Percentiles rank a stretch among this genome's conserved stretches.
These are phyloP conservation scores for Xerocomus amazonicus DNA, from an alignment of 1,284 basidiomycete genomes.

Conservation along the genomic window DNA sequence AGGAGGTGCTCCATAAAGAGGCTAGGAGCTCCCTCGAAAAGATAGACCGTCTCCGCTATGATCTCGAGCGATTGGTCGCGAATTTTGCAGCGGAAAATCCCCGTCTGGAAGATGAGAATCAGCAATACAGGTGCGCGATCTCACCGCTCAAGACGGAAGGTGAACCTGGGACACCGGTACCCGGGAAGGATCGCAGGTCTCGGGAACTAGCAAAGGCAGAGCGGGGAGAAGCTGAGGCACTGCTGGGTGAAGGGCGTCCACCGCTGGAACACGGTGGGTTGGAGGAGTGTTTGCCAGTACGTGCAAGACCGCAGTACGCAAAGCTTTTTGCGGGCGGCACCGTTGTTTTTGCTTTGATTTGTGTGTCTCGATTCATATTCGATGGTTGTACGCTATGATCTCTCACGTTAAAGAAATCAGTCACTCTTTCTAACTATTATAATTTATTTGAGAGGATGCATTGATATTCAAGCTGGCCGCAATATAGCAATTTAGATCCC, in stretches of 20 bases:
- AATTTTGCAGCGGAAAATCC: slow-evolving; percentile 29
- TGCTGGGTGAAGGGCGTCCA: slow-evolving; percentile 14
- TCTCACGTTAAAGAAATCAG: not conserved
- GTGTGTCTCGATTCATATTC: slow-evolving; percentile 14
- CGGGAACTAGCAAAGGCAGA: slow-evolving; percentile 13
- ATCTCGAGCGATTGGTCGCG: slow-evolving; percentile 27
- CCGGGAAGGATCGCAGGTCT: slow-evolving; percentile 12
- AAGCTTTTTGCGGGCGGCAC: slow-evolving; percentile 15
- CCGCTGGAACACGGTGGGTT: slow-evolving; percentile 12
- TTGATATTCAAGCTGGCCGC: not conserved
- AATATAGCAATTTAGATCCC: not conserved
- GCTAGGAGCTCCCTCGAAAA: slow-evolving; percentile 27
- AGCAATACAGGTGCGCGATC: slow-evolving; percentile 6
- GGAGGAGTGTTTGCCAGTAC: slow-evolving; percentile 5
- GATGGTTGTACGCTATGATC: slow-evolving; percentile 5
- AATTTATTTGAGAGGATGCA: slow-evolving; percentile 2
- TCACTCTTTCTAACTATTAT: slow-evolving; percentile 2
- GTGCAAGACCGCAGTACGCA: slow-evolving; percentile 1
- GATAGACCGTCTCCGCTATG: slow-evolving; percentile 22
- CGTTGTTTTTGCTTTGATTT: slow-evolving; percentile 15
- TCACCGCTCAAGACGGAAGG: slow-evolving; percentile 10
- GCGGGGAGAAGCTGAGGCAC: slow-evolving; percentile 12
- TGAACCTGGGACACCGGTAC: slow-evolving; percentile 8
- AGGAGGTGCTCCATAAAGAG: slow-evolving; percentile 28
- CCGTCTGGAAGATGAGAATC: slow-evolving; percentile 26